These are phyloP conservation scores for Pestalotiopsis sp. DNA, from an alignment of 2,329 filamentous ascomycete species.

Conservation along the genomic window DNA sequence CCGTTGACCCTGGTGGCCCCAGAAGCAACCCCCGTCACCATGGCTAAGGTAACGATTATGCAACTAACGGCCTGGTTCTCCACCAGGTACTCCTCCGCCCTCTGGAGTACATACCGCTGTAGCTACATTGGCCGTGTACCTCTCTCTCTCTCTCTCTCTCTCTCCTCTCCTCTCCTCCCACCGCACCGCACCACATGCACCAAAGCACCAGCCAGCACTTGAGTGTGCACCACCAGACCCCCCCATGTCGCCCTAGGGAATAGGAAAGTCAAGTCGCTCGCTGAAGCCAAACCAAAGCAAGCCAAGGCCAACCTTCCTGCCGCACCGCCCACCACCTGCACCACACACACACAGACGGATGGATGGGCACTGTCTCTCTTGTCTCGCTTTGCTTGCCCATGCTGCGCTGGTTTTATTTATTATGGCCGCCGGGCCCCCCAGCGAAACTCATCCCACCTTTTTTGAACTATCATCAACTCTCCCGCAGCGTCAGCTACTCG, in stretches of 20 bases:
- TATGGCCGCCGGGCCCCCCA: slow-evolving; percentile 26
- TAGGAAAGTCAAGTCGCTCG: not conserved
- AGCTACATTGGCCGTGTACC: not conserved
- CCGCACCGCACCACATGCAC: not conserved
- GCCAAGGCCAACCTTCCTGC: slow-evolving; percentile 4
- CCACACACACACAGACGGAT: not conserved
- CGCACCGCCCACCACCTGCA: slow-evolving; percentile 11
- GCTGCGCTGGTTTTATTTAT: slow-evolving; percentile 6
- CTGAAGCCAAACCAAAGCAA: not conserved
- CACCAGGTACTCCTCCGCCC: slow-evolving; percentile 9
- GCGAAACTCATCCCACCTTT: slow-evolving; percentile 29
- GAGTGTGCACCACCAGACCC: not conserved
- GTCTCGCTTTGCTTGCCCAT: not conserved
- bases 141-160: not conserved
- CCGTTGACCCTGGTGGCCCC: not conserved
- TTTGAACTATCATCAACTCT: slow-evolving; percentile 34
- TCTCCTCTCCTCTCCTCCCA: not conserved
- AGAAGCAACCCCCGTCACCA: not conserved
- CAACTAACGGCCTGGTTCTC: not conserved
- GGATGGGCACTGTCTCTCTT: not conserved
- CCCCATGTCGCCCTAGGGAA: slow-evolving; percentile 12
- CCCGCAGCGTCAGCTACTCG: slow-evolving; percentile 39
- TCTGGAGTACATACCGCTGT: not conserved
- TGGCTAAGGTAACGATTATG: not conserved
- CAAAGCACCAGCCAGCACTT: not conserved